A percentile compares a stretch with the other conserved stretches of the same genome.
Conservation (phyloP, 768 basidiomycete species). For the Mycena galopus region DNA sequence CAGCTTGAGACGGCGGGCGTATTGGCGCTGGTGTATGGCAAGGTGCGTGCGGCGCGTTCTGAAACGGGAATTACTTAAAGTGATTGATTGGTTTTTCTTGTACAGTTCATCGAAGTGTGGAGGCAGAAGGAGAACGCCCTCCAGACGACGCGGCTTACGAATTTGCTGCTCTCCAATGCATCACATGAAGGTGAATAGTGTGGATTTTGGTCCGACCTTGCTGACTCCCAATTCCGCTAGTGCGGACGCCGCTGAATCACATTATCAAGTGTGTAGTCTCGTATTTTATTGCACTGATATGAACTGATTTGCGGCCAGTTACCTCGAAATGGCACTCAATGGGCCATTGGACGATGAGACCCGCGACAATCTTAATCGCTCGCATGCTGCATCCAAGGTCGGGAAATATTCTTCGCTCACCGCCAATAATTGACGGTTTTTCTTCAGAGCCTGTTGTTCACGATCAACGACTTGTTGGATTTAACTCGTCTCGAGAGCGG, state of each 20-base stretch:
- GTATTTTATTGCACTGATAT: background rate
- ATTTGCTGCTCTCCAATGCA: constrained; percentile 82
- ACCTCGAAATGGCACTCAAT: constrained; percentile 85
- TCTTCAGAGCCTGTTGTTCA: constrained; percentile 75
- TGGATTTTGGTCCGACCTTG: background rate
- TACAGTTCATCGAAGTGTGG: constrained; percentile 93
- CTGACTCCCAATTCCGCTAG: constrained; percentile 48
- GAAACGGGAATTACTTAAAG: background rate
- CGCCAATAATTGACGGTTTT: background rate
- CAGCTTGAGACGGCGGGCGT: constrained; percentile 87
- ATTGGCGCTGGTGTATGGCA: constrained; percentile 82
- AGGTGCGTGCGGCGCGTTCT: constrained; percentile 53
- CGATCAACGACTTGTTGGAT: constrained; percentile 87
- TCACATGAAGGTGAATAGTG: constrained; percentile 78
- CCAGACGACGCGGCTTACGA: constrained; percentile 79
- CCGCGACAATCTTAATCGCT: constrained; percentile 77
- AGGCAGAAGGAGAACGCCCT: constrained; percentile 83
- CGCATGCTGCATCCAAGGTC: constrained; percentile 83
- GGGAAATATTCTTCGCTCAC: background rate
- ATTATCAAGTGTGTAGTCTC: constrained; percentile 76
- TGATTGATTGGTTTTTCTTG: constrained; percentile 2
- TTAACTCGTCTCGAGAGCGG: constrained; percentile 84
- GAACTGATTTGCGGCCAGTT: constrained; percentile 52
- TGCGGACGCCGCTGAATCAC: constrained; percentile 83
- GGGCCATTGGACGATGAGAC: constrained; percentile 81